Evolutionary conservation across 495 filamentous ascomycete genomes (phyloP), one percentile per base, ranked within the genome.

Genomic region (Penicillium argentinense): DNA sequence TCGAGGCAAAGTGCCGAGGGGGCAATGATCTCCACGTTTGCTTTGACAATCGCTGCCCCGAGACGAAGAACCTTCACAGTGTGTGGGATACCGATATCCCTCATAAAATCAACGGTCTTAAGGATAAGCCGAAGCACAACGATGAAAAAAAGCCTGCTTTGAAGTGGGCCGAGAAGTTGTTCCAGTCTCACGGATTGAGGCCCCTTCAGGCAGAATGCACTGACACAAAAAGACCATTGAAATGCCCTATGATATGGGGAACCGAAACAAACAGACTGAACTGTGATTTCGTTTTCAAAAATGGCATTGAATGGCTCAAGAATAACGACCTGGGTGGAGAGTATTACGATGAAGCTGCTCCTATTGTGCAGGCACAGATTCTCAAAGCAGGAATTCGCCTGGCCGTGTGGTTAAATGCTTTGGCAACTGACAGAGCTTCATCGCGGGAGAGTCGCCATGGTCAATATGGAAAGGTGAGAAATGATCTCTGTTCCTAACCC

Each of bases 241-340:
- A 42, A 29, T 49, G 46, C 39, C 17, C 39, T 42, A 41, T 41
- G 37, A 39, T 32, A 33, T 49, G 46, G 46, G 46, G 37, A 16
- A 26, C 11, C 18, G 46, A 49, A 26, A 22, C 46, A 25, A 49
- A 49, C 30, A 13, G 21, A 23, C 25, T 49, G 12, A 49, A 49
- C 33, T 49, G 46, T 26, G 37, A 39, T 32, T 41, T 49, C 22
- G 46, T 49, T 28, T 49, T 49, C 38, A 49, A 49, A 34, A 41
- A 41, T 21, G 46, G 46, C 33, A 16, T 49, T 23, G 17, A 42
- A 33, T 49, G 38, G 36, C 25, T 42, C 4, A 11, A 36, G 29
- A 24, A 28, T 17, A 22, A 50, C 13, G 39, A 50, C 19, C 47
- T 50, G 6, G 47, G 19, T 12, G 39, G 30, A 4, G 47, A 38